phyloP scores from a whole-genome alignment of 306 rosid genomes.

The Alnus glutinosa region DNA sequence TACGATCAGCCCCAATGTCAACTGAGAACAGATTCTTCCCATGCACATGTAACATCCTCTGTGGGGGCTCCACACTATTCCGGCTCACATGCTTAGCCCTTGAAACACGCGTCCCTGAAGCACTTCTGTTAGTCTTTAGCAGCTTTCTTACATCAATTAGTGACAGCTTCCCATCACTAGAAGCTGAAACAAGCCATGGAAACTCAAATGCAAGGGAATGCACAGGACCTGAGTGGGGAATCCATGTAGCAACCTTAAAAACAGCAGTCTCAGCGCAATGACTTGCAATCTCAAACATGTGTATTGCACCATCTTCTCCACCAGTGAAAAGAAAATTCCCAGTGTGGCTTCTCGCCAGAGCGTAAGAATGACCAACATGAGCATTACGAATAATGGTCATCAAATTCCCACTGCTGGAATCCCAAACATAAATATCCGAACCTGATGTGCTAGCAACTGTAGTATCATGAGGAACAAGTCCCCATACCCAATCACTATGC shows the following conservation, averaged over 20 bases:
- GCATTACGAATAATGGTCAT: conserved; percentile 52
- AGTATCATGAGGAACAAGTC: conserved; percentile 71
- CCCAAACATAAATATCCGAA: conserved; percentile 89
- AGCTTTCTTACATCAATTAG: conserved; percentile 83
- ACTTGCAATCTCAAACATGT: conserved; percentile 68
- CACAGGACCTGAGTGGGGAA: conserved; percentile 84
- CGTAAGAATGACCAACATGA: conserved; percentile 71
- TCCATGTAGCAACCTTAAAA: conserved; percentile 63
- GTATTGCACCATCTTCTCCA: conserved; percentile 89
- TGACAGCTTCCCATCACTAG: conserved; percentile 79
- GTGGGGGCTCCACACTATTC: conserved; percentile 75
- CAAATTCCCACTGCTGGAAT: conserved; percentile 54
- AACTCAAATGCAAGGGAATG: conserved; percentile 88
- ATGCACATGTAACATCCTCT: conserved; percentile 87
- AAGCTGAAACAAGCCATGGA: conserved; percentile 96
- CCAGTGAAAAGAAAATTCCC: conserved; percentile 87
- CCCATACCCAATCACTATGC: conserved; percentile 97
- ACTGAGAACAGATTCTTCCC: conserved; percentile 75
- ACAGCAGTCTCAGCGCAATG: conserved; percentile 32
- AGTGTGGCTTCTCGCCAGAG: conserved; percentile 71
- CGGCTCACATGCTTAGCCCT: conserved; percentile 33
- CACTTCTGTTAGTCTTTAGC: conserved; percentile 44
- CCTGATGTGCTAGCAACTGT: conserved; percentile 77
- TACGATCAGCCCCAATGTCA: conserved; percentile 82
- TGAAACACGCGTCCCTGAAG: conserved; percentile 39